Base-by-base conservation (phyloP, 1,139 yeast genomes). In the Starmera stellimalicola region DNA sequence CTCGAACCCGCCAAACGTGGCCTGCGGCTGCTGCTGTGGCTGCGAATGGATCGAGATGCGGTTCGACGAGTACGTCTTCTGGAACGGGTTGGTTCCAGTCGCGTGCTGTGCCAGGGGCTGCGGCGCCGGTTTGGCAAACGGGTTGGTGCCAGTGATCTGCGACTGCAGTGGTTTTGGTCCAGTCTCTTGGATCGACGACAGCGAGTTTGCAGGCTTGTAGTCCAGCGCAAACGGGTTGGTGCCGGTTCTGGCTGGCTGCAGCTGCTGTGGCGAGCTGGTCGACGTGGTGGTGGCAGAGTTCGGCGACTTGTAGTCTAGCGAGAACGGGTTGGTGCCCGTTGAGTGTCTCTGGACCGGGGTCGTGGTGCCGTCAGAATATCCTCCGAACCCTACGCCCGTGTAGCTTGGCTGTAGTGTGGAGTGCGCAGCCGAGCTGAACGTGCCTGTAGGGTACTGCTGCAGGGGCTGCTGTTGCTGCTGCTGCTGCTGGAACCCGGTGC, bases 1-100 rank as follows among this genome's bases (percentile, higher is more conserved):
- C 50, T 77, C 85, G 38, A 74, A 63, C 0, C 85, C 85, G 5
- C 84, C 85, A 16, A 82, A 79, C 3, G 84, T 77, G 4, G 70
- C 64, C 45, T 73, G 79, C 10, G 65, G 60, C 38, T 60, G 57
- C 33, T 71, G 39, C 11, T 65, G 60, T 38, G 60, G 57, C 33
- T 71, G 39, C 14, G 53, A 55, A 27, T 45, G 56, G 19, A 45
- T 28, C 20, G 54, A 44, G 29, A 51, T 45, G 15, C 45, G 39
- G 31, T 39, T 38, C 20, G 47, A 42, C 4, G 48, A 31, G 31
- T 39, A 39, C 38, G 37, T 44, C 40, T 32, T 47, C 43, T 28
- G 53, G 38, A 49, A 53, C 16, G 60, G 57, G 31, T 55, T 57
- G n/a, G 57, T 53, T 10, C 33, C 37, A 25, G 37, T 33, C 2